Evolutionary conservation across 768 basidiomycete species (phyloP), one percentile per base, ranked within the genome.

Genomic region (Kwoniella dejecticola): DNA sequence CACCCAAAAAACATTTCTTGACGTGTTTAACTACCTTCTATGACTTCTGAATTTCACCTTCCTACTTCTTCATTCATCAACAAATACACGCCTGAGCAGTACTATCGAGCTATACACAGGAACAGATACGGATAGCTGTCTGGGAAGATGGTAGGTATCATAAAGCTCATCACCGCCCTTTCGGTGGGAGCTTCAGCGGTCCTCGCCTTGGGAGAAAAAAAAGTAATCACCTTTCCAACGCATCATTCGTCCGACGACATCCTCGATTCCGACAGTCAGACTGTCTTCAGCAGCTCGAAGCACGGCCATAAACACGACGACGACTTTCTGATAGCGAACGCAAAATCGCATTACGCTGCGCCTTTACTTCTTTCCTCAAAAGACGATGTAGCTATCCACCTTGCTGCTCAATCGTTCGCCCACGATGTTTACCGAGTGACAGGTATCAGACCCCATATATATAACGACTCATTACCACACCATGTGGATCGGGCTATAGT

Each of bases 391-490:
- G 71, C 74, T 2, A 65, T 72, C 26, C 74, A 73, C 45, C 52
- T 71, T 30, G 86, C 85, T 1, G 86, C 85, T 3, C 66, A 80
- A 5, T 84, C 86, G 67, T 88, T 89, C 69, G 84, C 81, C 1
- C 71, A 81, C 17, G 88, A 89, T 73, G 84, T 89, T 33, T 75
- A 84, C 57, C 80, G 81, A 40, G 86, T 89, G 38, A 86, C 87
- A 0, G 84, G 84, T 7, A 76, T 81, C 40, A 82, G 80, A 57
- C 85, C 86, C 0, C 54, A 78, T 0, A 60, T 88, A 13, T 75
- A 80, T 44, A 89, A 88, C 67, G 80, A 82, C 65, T 84, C 84
- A 24, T 71, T 82, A 10, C 67, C 75, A 19, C 67, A 79, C 19
- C 56, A 80, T 12, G 74, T 63, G 10, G 42, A 62, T 17, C 48